Base-by-base conservation (phyloP, 805 yeast genomes). In the Suhomyces vadensis region DNA sequence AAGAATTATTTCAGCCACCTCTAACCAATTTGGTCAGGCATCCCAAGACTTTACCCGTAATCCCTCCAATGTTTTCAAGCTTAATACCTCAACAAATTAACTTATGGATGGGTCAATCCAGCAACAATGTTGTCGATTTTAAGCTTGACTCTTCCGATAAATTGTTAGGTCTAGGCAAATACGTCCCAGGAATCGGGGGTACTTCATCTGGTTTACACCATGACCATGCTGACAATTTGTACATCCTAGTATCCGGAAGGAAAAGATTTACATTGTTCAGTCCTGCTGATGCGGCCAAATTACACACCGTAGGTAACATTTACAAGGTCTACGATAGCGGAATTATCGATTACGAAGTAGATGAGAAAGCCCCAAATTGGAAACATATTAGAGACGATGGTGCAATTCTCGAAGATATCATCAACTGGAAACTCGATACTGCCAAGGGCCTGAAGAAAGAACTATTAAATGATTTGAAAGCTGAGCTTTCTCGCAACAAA, bases 221-320 rank as follows among this genome's bases (percentile, higher is more conserved):
- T 58, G 92, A 85, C 58, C 91, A 85, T 61, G 87, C 91, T 1
- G 91, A 85, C 56, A 85, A 85, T 54, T 64, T 85, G 26, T 85
- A 85, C 57, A 69, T 85, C 4, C 77, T 85, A 1, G 56, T 80
- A 1, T 63, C 72, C 21, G 94, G 92, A 0, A 56, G 53, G 6
- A 85, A 85, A 54, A 58, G 90, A 47, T 85, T 85, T 59, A 84
- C 91, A 0, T 53, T 85, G 5, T 83, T 74, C 55, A 69, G 83
- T 4, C 92, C 94, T 1, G 65, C 66, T 20, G 86, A 81, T 54
- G 88, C 84, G 0, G 60, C 60, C 2, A 73, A 74, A 45, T 63
- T 85, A 58, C 73, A 75, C 58, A 83, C 90, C 0, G 79, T 80
- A n/a, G 94, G 92, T 0, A 67, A 71, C 17, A 67, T 85, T n/a